Base-by-base conservation (phyloP, 2,329 filamentous ascomycete genomes). In the Beauveria sp. region DNA sequence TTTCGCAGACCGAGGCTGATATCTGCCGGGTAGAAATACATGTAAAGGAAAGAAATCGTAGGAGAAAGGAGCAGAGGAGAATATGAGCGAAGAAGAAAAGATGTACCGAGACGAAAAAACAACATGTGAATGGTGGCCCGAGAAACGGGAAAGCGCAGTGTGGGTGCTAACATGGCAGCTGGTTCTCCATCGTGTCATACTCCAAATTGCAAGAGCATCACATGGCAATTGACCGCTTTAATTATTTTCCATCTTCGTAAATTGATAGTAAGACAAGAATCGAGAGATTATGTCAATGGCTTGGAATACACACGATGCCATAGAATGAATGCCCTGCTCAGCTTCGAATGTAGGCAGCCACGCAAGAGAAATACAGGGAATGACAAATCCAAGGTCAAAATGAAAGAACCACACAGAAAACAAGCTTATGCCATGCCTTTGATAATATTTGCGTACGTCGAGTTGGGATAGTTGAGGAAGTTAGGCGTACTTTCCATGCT, bases 371-470 rank as follows among this genome's bases (percentile, higher is more conserved):
- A 22, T 50, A 50, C 56, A 43, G 16, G 24, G 7, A 38, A 16
- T 5, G 10, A 10, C 6, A 31, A 12, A 49, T 49, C 16, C 20
- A 58, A 40, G 7, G 12, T 12, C 3, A n/a, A 46, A 3, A 4
- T 14, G 14, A 58, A 28, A 26, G 18, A 20, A n/a, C 52, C 22
- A 26, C 5, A 8, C 3, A 24, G 3, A 4, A 16, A 40, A 7
- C 5, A 4, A 12, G 31, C 20, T 40, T 67, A 71, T 26, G 55
- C 54, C 62, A 71, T 66, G 51, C 67, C 65, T 6, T 67, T 69
- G 60, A 55, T 76, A 63, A 87, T 73, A 68, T 87, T 87, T 52
- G 76, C 76, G 67, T 85, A 87, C 67, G 79, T 74, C 62, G 80
- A 84, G 43, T 73, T 71, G 2, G 83, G 81, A 67, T 82, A 87